Base-by-base conservation (phyloP, 2,329 filamentous ascomycete species). In the Thielaviopsis euricoi region DNA sequence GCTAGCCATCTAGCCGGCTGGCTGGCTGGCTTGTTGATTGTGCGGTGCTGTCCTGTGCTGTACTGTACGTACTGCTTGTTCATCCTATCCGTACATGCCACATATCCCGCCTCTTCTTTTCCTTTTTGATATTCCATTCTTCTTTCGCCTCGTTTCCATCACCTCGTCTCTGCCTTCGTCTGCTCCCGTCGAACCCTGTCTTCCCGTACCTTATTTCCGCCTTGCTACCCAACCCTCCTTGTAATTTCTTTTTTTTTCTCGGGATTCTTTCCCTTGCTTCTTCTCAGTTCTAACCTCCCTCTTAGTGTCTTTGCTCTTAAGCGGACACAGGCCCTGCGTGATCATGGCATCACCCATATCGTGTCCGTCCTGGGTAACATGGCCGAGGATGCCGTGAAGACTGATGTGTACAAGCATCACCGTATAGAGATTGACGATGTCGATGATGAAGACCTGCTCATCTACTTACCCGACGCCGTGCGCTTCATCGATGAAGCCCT, bases 351-450 rank as follows among this genome's bases (percentile, higher is more conserved):
- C 68, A 95, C 89, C 2, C 90, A 96, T 71, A 80, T 97, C 29
- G 76, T 97, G n/a, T 95, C 90, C 4, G 86, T 93, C 48, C 70
- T 91, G 61, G 79, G 80, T 52, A 67, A 64, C 60, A 71, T 57
- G 55, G 57, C 57, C 46, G 55, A 46, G 19, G 49, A 52, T 48
- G 59, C 48, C 22, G 53, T 58, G n/a, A 52, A 53, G 15, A 52
- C 43, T 71, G 71, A 66, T 69, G 75, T 19, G 49, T 89, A 83
- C 68, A 73, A 83, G 62, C 89, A 94, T 68, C 76, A 88, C 64
- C 77, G 82, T 61, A 85, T 97, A 62, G 85, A 94, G 63, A 82
- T 96, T 50, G 87, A 97, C 69, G 93, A 98, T 73, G 81, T 90
- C 55, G 87, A 91, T 21, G 89, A 96, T 66, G 85, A 90, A 64